A percentile compares a stretch with the other conserved stretches of the same genome.
Evolutionary conservation across 345 rosid genomes (phyloP).

Genomic region (Laguncularia racemosa): DNA sequence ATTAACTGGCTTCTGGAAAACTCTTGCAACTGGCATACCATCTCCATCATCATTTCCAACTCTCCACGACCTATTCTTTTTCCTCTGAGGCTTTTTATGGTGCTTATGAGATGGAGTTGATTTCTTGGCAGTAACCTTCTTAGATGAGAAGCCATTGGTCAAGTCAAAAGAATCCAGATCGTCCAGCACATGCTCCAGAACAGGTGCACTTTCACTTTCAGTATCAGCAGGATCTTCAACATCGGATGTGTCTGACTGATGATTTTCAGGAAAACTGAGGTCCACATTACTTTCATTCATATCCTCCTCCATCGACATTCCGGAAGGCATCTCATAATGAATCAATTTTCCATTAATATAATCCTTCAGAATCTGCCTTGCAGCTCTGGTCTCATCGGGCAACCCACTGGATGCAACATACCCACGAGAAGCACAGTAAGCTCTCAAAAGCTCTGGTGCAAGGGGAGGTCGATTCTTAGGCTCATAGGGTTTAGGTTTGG

Average conservation of each 20-base stretch:
- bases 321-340: conserved; percentile 74
- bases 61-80: conserved; percentile 66
- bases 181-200: conserved; percentile 51
- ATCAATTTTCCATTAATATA: conserved; percentile 75
- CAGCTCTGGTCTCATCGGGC: conserved; percentile 89
- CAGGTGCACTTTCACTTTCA: conserved; percentile 20
- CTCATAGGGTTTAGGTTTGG: conserved; percentile 83
- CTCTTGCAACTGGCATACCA: conserved; percentile 67
- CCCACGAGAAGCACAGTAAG: conserved; percentile 80
- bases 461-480: conserved; percentile 68
- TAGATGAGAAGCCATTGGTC: conserved; percentile 50
- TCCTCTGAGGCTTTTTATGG: conserved; percentile 70
- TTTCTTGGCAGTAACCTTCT: conserved; percentile 41
- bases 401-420: conserved; percentile 87
- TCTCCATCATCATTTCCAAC: conserved; percentile 46
- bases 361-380: conserved; percentile 80
- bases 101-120: conserved; percentile 46
- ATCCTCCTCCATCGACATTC: conserved; percentile 27
- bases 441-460: conserved; percentile 63
- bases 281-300: conserved; percentile 16
- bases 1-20: conserved; percentile 55
- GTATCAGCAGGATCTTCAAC: conserved; percentile 18
- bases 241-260: conserved; percentile 39
- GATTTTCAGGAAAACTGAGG: conserved; percentile 17
- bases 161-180: conserved; percentile 70